Base-by-base conservation (phyloP, 176 grass and related monocot genomes). In the Otatea glauca region DNA sequence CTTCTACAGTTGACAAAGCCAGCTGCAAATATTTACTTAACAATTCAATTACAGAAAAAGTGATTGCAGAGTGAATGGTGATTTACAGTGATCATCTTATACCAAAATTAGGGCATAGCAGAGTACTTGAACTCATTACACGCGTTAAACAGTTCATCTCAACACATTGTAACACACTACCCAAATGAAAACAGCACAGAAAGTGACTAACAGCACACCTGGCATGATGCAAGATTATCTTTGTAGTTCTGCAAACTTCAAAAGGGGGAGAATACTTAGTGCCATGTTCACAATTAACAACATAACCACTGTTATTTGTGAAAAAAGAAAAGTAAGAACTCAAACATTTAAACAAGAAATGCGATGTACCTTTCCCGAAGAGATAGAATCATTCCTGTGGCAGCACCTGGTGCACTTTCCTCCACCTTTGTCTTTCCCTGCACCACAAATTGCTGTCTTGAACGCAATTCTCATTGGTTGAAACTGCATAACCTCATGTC, bases 341-440 rank as follows among this genome's bases (percentile, higher is more conserved):
- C 63, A 35, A 66, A 77, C 70, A 39, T 17, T 74, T 48, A 47
- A 17, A 61, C n/a, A 89, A 79, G 42, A 76, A 74, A 71, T 62
- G 10, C 25, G 13, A 42, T 48, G 15, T 76, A 96, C 97, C 93
- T 94, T 96, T 94, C 92, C 68, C 97, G 93, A 75, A 99, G 88
- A 91, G 97, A 94, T 66, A 99, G 76, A 84, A 99, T 99, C 93
- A 99, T 96, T 79, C 97, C 97, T n/a, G 93, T 99, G 3, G 97
- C 89, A 53, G 89, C 92, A 74, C 97, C 97, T 60, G 97, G 96
- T 55, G 90, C 88, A 91, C 81, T 96, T 92, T 99, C 97, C 72
- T 99, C 97, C 1, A 87, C 84, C 72, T 88, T 99, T 86, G 70
- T 72, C 60, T 99, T 99, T 79, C 83, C 88, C 97, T 99, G 54